phyloP scores from a whole-genome alignment of 441 rosid species.

The Jatropha podagrica region DNA sequence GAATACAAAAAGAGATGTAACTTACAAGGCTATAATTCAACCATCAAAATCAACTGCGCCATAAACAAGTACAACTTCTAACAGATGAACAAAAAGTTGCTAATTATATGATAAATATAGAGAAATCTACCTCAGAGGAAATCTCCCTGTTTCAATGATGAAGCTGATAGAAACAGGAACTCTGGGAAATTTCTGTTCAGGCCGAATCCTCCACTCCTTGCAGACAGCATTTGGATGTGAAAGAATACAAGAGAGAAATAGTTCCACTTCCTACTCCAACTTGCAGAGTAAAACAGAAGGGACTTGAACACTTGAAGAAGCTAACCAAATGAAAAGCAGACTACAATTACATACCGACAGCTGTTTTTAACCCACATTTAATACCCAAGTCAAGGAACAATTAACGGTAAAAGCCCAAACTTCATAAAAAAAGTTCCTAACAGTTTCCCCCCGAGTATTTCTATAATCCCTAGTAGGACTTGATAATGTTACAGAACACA shows the following conservation, averaged over 20 bases:
- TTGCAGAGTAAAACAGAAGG: conserved; percentile 27
- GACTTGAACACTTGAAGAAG: conserved; percentile 22
- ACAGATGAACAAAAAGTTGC: conserved; percentile 6
- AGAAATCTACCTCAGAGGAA: conserved; percentile 43
- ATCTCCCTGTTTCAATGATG: conserved; percentile 32
- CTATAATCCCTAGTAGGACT: conserved; percentile 27
- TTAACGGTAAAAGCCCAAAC: conserved; percentile 39
- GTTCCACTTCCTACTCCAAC: conserved; percentile 28
- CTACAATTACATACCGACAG: conserved; percentile 35
- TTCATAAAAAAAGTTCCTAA: conserved; percentile 34
- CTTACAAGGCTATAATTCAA: conserved; percentile 17
- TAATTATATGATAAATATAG: conserved; percentile 6
- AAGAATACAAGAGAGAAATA: conserved; percentile 23
- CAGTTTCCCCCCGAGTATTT: conserved; percentile 31
- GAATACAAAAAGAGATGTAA: conserved; percentile 23
- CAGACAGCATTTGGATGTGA: conserved; percentile 26
- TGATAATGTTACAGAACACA: conserved; percentile 38
- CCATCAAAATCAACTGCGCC: conserved; percentile 20
- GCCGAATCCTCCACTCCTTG: conserved; percentile 32
- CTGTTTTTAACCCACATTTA: conserved; percentile 36
- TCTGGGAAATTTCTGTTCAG: conserved; percentile 21
- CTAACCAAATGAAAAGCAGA: conserved; percentile 33
- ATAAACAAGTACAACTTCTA: neutral
- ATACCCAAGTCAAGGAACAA: conserved; percentile 43
- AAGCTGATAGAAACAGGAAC: conserved; percentile 33